phyloP scores from a whole-genome alignment of 208 protist species.

The Acanthamoeba triangularis region DNA sequence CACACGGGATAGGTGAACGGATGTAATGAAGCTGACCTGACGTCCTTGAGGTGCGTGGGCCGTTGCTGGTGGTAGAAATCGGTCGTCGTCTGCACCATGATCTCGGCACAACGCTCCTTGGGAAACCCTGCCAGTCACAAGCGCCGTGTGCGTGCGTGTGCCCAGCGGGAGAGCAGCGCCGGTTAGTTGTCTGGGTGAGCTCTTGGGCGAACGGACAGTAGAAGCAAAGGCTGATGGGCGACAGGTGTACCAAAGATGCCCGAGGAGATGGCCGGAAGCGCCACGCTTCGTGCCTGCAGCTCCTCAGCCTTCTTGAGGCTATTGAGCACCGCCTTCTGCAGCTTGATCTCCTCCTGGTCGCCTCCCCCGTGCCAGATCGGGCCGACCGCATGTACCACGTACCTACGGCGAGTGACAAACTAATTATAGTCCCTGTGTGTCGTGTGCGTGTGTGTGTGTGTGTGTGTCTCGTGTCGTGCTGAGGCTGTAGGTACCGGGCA shows the following conservation, averaged over 20 bases:
- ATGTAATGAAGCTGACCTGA: not conserved
- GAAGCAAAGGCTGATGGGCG: not conserved
- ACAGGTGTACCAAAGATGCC: slow-evolving; percentile 56
- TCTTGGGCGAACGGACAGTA: not conserved
- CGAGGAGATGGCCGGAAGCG: slow-evolving; percentile 17
- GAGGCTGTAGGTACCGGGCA: not conserved
- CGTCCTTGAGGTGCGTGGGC: not conserved
- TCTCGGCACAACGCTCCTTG: slow-evolving; percentile 70
- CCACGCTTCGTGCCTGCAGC: not conserved
- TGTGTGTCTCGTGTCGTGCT: not conserved
- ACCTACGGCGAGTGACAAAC: too few species aligned
- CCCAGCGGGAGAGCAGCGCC: too few species aligned
- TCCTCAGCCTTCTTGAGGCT: slow-evolving; percentile 34
- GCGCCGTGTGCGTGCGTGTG: not conserved
- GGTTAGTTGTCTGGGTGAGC: too few species aligned
- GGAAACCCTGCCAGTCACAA: slow-evolving; percentile 25
- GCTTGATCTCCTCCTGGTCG: not conserved
- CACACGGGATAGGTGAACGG: too few species aligned
- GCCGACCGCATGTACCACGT: slow-evolving; percentile 44
- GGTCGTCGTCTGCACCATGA: slow-evolving; percentile 46
- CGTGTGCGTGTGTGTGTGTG: not conserved
- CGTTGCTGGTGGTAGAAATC: slow-evolving; percentile 53
- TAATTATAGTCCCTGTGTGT: too few species aligned
- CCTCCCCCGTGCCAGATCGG: slow-evolving; percentile 43
- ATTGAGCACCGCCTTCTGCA: slow-evolving; percentile 6